Evolutionary conservation across 2,329 filamentous ascomycete species (phyloP).

Genomic region (Colletotrichum nymphaeae): DNA sequence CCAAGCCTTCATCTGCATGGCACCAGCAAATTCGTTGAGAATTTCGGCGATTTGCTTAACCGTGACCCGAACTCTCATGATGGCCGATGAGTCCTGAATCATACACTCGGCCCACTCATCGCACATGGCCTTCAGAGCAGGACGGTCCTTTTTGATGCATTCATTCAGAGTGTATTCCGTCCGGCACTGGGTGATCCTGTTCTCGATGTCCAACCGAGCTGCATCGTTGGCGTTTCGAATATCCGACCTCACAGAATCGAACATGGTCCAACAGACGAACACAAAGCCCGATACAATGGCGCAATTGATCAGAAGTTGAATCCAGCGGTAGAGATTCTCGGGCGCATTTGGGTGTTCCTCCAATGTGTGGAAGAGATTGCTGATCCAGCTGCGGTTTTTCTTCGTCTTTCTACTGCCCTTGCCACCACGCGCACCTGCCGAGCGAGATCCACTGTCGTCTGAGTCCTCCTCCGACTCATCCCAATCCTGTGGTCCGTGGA

Average conservation of each 20-base stretch:
- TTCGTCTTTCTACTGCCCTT: constrained; percentile 35
- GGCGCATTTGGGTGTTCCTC: constrained; percentile 70
- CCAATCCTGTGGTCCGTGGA: constrained; percentile 53
- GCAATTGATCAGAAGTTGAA: constrained; percentile 72
- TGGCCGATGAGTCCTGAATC: constrained; percentile 81
- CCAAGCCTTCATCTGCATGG: constrained; percentile 84
- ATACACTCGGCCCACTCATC: constrained; percentile 89
- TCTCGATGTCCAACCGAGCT: constrained; percentile 75
- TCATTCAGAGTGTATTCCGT: constrained; percentile 80
- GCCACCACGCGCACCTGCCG: constrained; percentile 18
- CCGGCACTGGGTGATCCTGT: constrained; percentile 79
- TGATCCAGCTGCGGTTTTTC: constrained; percentile 50
- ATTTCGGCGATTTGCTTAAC: constrained; percentile 92
- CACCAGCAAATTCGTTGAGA: constrained; percentile 92
- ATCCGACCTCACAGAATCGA: constrained; percentile 78
- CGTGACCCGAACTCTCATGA: constrained; percentile 83
- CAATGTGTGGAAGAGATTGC: constrained; percentile 60
- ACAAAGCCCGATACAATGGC: constrained; percentile 66
- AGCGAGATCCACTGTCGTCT: constrained; percentile 53
- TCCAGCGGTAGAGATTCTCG: constrained; percentile 69
- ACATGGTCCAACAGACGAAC: constrained; percentile 74
- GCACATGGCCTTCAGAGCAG: constrained; percentile 80
- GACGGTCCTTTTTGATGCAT: constrained; percentile 75
- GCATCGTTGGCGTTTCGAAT: constrained; percentile 78
- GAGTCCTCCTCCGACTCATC: constrained; percentile 62